These are phyloP conservation scores for Gentiana macrophylla DNA, from an alignment of 257 asterid species.

Conservation along the genomic window DNA sequence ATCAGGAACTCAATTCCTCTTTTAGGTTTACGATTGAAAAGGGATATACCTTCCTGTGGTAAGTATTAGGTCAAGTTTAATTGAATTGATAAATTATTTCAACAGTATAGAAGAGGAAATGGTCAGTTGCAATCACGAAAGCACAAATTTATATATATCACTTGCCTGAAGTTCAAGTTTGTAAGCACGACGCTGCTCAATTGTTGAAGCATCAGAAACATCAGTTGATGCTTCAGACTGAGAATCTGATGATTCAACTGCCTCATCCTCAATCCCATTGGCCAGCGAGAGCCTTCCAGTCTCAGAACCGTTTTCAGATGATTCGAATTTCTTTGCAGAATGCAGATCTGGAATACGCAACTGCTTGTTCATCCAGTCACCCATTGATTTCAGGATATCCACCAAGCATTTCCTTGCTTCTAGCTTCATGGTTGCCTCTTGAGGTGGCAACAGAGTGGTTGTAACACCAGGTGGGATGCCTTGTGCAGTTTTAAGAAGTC, in stretches of 20 bases:
- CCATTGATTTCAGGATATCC: conserved; percentile 80
- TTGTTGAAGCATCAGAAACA: conserved; percentile 74
- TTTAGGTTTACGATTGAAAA: conserved; percentile 94
- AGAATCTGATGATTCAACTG: conserved; percentile 65
- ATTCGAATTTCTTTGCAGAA: conserved; percentile 51
- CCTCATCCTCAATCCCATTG: conserved; percentile 72
- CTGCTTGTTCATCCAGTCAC: conserved; percentile 98
- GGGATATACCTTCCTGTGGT: conserved; percentile 98
- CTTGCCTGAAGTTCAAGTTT: conserved; percentile 97
- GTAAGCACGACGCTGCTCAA: conserved; percentile 98
- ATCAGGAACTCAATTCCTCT: conserved; percentile 92
- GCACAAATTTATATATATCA: conserved; percentile 9
- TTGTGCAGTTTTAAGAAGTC: conserved; percentile 98
- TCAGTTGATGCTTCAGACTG: conserved; percentile 85
- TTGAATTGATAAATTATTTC: conserved; percentile 7
- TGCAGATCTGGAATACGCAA: conserved; percentile 78
- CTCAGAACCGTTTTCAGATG: conserved; percentile 52
- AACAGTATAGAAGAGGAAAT: conserved; percentile 7
- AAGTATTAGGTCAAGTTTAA: conserved; percentile 16
- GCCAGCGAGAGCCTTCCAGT: conserved; percentile 41
- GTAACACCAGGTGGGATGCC: conserved; percentile 90
- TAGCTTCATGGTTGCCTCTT: conserved; percentile 75
- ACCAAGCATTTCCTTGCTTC: conserved; percentile 96
- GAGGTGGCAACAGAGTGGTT: conserved; percentile 77
- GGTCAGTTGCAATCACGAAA: no score